A percentile compares a stretch with the other conserved stretches of the same genome.
These are phyloP conservation scores for Gyromitra esculenta DNA, from an alignment of 2,329 filamentous ascomycete species.

Conservation along the genomic window DNA sequence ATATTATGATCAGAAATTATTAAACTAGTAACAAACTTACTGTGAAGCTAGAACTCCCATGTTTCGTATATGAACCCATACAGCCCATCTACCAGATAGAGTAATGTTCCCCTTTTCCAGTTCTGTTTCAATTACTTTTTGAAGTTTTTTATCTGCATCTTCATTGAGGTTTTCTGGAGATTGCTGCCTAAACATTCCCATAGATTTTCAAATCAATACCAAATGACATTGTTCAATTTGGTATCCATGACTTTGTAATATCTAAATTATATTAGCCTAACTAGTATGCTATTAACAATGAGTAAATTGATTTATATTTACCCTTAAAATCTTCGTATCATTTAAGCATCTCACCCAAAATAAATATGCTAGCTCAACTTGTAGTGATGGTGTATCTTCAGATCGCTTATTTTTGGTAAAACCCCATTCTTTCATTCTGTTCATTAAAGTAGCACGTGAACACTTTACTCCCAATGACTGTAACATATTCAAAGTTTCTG, in stretches of 20 bases:
- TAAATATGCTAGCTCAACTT: slow-evolving; percentile 5
- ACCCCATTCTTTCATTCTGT: not conserved
- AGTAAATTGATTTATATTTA: slow-evolving; percentile 64
- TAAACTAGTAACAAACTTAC: too few relatives aligned
- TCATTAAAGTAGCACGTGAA: not conserved
- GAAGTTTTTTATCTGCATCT: too few relatives aligned
- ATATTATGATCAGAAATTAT: too few relatives aligned
- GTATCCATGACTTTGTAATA: slow-evolving; percentile 13
- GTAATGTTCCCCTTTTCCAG: too few relatives aligned
- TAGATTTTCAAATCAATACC: slow-evolving; percentile 1
- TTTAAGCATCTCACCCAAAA: slow-evolving; percentile 73
- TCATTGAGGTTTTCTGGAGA: too few relatives aligned
- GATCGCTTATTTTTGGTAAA: not conserved
- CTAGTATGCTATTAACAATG: not conserved
- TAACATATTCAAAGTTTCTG: not conserved
- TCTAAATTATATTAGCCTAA: not conserved
- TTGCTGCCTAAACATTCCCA: slow-evolving; percentile 2
- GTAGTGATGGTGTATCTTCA: slow-evolving; percentile 70
- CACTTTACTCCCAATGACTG: not conserved
- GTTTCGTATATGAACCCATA: too few relatives aligned
- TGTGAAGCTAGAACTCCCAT: too few relatives aligned
- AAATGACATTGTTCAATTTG: slow-evolving; percentile 5
- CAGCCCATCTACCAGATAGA: too few relatives aligned
- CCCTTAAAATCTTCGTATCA: slow-evolving; percentile 82
- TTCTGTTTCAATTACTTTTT: too few relatives aligned